Base-by-base conservation (phyloP, 306 rosid species). In the Luffa acutangula region DNA sequence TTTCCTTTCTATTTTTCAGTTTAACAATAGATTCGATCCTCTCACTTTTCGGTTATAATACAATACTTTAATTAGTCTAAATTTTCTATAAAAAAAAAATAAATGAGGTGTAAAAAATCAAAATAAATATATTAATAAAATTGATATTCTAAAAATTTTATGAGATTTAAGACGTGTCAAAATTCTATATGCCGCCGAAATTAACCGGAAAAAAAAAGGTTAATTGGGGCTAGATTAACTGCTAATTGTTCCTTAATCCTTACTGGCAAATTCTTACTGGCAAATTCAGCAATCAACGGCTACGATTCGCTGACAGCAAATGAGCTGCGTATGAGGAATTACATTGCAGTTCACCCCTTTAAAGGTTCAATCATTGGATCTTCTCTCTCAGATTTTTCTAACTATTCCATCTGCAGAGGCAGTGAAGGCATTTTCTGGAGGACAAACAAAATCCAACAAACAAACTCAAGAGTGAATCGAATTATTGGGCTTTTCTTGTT, bases 221-320 rank as follows among this genome's bases (percentile, higher is more conserved):
- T 33, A 33, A 64, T 64, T 34, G 36, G 31, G 39, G 66, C 1
- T 0, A 60, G 7, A 60, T 60, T 3, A 36, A 63, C 43, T 62
- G 84, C 6, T 7, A 58, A 85, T 78, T 69, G 79, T 84, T 91
- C 92, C 87, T 87, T 84, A 92, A 90, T 92, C 92, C 87, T 87
- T 84, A 92, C 91, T 92, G 97, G 95, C 90, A 86, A 86, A 14
- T 81, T 81, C 77, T 87, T 84, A 92, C 91, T 92, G 97, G 95
- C 90, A 86, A 86, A 14, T 81, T 81, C 77, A 84, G 77, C 76
- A 80, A 89, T 92, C 91, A 80, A 89, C 69, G 89, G 87, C 79
- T 82, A 87, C 75, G 80, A 79, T 86, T 71, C 77, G 58, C 84
- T 67, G 83, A 83, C 87, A 65, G 82, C 83, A 82, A 70, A 20